phyloP scores from a whole-genome alignment of 23 red algal genomes.

The Cyanidium caldarium region DNA sequence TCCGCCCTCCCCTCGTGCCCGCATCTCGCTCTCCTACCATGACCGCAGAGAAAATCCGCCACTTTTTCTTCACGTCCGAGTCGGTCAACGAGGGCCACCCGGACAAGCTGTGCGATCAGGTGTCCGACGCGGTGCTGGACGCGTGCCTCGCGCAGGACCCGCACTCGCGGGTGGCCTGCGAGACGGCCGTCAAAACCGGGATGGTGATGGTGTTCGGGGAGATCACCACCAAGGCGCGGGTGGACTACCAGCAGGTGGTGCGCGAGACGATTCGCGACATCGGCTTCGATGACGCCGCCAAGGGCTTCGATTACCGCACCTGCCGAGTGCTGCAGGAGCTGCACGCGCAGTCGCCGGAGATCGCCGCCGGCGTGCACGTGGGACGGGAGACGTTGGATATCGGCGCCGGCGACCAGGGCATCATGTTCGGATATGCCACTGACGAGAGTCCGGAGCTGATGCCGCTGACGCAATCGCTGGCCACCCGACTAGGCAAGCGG shows the following conservation, averaged over 20 bases:
- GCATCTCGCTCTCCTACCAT: too few relatives aligned
- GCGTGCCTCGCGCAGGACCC: constrained; percentile 78
- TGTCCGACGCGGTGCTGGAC: constrained; percentile 90
- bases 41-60: background rate
- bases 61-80: constrained; percentile 94
- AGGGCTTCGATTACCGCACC: constrained; percentile 94
- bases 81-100: constrained; percentile 99
- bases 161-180: constrained; percentile 83
- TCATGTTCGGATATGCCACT: constrained; percentile 98
- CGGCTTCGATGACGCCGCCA: constrained; percentile 92
- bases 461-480: constrained; percentile 72
- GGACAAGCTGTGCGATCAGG: constrained; percentile 97
- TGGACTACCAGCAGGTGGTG: constrained; percentile 87
- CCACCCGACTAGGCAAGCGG: constrained; percentile 75
- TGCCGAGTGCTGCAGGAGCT: constrained; percentile 87
- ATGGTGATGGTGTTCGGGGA: constrained; percentile 99
- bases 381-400: constrained; percentile 62
- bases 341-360: constrained; percentile 77
- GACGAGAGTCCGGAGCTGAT: constrained; percentile 67
- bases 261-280: constrained; percentile 78
- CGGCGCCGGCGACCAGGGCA: constrained; percentile 90
- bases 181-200: constrained; percentile 90
- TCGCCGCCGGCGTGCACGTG: constrained; percentile 81
- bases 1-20: too few relatives aligned
- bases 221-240: constrained; percentile 77